A percentile compares a stretch with the other conserved stretches of the same genome.
These are phyloP conservation scores for Candida gigantensis DNA, from an alignment of 1,139 yeast genomes.

Conservation along the genomic window DNA sequence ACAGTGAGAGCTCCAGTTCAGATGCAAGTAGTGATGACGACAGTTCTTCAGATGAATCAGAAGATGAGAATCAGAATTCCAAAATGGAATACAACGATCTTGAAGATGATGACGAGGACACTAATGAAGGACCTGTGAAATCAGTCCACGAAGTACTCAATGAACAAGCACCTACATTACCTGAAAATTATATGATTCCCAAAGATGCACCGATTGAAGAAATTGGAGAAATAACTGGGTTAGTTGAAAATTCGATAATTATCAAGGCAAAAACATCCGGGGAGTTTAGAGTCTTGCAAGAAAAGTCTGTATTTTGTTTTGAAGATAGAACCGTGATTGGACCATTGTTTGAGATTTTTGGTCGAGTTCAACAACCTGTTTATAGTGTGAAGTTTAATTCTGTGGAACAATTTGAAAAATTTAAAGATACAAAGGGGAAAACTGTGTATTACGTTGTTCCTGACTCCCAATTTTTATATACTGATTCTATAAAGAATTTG, in stretches of 20 bases:
- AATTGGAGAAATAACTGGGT: slow-evolving; percentile 69
- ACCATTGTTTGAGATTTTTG: slow-evolving; percentile 84
- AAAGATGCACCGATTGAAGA: slow-evolving; percentile 65
- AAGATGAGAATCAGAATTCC: slow-evolving; percentile 18
- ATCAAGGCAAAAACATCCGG: slow-evolving; percentile 79
- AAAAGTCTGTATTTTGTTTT: slow-evolving; percentile 77
- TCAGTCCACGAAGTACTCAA: slow-evolving; percentile 78
- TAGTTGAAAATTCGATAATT: slow-evolving; percentile 73
- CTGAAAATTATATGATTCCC: slow-evolving; percentile 63
- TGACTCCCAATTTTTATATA: slow-evolving; percentile 74
- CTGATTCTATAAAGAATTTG: slow-evolving; percentile 64
- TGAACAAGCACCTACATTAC: slow-evolving; percentile 68
- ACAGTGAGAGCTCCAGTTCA: background rate
- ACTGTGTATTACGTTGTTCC: slow-evolving; percentile 78
- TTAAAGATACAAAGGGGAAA: slow-evolving; percentile 52
- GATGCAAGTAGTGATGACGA: slow-evolving; percentile 3
- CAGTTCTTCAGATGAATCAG: slow-evolving; percentile 15
- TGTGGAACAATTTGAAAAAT: slow-evolving; percentile 49
- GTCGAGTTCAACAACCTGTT: slow-evolving; percentile 81
- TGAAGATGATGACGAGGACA: slow-evolving; percentile 47
- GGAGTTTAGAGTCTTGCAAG: slow-evolving; percentile 80
- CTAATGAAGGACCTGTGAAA: slow-evolving; percentile 56
- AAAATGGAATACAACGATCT: slow-evolving; percentile 17
- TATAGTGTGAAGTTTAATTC: slow-evolving; percentile 72
- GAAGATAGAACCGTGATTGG: slow-evolving; percentile 78